These are phyloP conservation scores for Aureobasidium musti DNA, from an alignment of 2,329 filamentous ascomycete genomes.

Conservation along the genomic window DNA sequence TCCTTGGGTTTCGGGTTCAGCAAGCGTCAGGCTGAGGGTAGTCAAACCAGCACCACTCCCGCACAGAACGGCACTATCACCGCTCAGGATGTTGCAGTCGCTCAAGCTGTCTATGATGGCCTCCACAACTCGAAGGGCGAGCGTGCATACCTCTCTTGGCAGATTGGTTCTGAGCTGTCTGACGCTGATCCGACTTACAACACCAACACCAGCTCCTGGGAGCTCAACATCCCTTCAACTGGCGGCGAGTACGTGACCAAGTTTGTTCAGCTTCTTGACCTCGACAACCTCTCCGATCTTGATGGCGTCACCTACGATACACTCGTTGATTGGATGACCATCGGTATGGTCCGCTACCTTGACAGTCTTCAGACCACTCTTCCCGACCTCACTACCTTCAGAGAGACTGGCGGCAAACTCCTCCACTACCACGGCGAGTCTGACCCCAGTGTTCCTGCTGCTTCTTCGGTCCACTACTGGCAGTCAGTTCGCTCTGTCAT, in stretches of 20 bases:
- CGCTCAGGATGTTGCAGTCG: constrained; percentile 40
- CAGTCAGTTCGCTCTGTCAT: constrained; percentile 56
- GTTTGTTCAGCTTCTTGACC: constrained; percentile 47
- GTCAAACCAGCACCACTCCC: constrained; percentile 32
- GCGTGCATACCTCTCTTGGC: constrained; percentile 47
- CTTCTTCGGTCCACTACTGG: constrained; percentile 58
- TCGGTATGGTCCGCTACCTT: constrained; percentile 52
- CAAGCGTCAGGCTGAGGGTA: constrained; percentile 9
- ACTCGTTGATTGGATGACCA: constrained; percentile 57
- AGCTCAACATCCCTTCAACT: constrained; percentile 39
- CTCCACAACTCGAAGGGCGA: constrained; percentile 46
- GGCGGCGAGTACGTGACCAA: constrained; percentile 49
- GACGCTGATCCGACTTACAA: constrained; percentile 45
- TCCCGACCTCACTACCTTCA: constrained; percentile 56
- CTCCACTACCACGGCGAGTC: constrained; percentile 62
- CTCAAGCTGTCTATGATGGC: constrained; percentile 44
- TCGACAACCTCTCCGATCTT: constrained; percentile 49
- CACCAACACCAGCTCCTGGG: constrained; percentile 39
- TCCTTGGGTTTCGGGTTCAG: constrained; percentile 18
- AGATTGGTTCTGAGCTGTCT: constrained; percentile 38
- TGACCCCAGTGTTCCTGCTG: constrained; percentile 56
- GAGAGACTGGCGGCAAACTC: constrained; percentile 56
- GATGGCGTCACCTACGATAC: constrained; percentile 59
- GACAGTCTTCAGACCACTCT: constrained; percentile 57
- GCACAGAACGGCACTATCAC: constrained; percentile 42